Evolutionary conservation across 148 eudicot species (phyloP).

Genomic region (Cornus controversa): DNA sequence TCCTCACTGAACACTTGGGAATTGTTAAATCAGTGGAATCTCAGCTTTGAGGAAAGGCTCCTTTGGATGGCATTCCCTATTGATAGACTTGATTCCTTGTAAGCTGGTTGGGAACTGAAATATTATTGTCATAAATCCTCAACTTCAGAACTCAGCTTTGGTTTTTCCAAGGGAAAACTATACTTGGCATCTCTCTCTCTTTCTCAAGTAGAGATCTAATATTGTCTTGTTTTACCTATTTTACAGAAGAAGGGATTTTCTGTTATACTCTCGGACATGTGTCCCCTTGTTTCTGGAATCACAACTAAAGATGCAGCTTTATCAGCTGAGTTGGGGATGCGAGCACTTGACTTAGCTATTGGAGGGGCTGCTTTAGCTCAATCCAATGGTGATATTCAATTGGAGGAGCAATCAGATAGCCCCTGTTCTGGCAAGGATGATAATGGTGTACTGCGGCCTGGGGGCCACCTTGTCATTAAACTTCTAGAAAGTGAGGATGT

Average conservation of each 20-base stretch:
- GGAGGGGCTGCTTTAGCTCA: conserved; percentile 43
- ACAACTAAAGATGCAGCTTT: conserved; percentile 81
- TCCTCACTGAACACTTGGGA: background rate
- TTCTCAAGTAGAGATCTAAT: background rate
- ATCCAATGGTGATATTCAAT: conserved; percentile 15
- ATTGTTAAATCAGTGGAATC: background rate
- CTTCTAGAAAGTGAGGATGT: conserved; percentile 82
- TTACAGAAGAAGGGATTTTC: conserved; percentile 81
- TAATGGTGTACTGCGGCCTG: conserved; percentile 53
- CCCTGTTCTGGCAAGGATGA: conserved; percentile 17
- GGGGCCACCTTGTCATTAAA: conserved; percentile 82
- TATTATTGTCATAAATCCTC: background rate
- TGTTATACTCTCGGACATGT: conserved; percentile 93
- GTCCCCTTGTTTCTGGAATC: conserved; percentile 89
- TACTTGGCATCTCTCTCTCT: background rate
- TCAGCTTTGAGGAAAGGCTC: background rate
- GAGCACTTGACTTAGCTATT: conserved; percentile 78
- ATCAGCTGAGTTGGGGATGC: conserved; percentile 88
- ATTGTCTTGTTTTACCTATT: background rate
- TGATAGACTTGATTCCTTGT: no score
- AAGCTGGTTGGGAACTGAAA: background rate
- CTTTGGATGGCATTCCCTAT: background rate
- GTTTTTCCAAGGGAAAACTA: no score
- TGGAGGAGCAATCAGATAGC: conserved; percentile 21
- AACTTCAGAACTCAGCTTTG: background rate